Percentiles rank a stretch among this genome's conserved stretches.
phyloP scores from a whole-genome alignment of 2,329 filamentous ascomycete species.

The Trichophyton benhamiae region DNA sequence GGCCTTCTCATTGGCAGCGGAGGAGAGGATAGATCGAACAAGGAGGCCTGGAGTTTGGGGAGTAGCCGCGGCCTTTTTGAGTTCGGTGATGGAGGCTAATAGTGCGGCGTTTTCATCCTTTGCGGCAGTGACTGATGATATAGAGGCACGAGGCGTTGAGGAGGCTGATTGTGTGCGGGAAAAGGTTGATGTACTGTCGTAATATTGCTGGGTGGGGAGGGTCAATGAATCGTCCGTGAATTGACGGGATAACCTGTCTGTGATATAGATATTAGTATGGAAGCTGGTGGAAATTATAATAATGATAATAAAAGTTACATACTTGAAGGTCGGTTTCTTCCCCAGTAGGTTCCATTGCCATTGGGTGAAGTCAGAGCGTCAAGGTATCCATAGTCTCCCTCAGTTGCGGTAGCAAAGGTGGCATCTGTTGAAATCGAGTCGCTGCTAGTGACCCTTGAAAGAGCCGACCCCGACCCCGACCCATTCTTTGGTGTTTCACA shows the following conservation, averaged over 20 bases:
- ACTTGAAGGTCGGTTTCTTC: background rate
- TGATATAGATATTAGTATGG: constrained; percentile 7
- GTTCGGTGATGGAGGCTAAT: background rate
- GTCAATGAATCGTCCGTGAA: background rate
- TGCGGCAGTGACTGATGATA: background rate
- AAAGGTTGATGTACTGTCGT: background rate
- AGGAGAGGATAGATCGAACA: constrained; percentile 7
- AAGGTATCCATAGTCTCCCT: constrained; percentile 34
- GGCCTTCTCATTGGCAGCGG: background rate
- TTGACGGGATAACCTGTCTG: constrained; percentile 17
- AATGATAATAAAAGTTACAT: background rate
- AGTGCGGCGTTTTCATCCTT: background rate
- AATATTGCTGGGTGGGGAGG: background rate
- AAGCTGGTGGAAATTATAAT: background rate
- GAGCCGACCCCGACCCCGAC: constrained; percentile 30
- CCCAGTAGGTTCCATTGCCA: background rate
- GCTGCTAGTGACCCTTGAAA: constrained; percentile 40
- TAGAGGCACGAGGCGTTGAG: constrained; percentile 3
- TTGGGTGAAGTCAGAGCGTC: constrained; percentile 10
- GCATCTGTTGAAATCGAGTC: constrained; percentile 50
- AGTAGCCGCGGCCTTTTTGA: background rate
- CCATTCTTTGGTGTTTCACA: constrained; percentile 11
- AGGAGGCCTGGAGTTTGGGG: background rate
- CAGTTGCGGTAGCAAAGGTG: constrained; percentile 52
- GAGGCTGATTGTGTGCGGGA: background rate